Percentiles rank a stretch among this genome's conserved stretches.
Conservation (phyloP, 2,329 filamentous ascomycete genomes). For the Xylaria sp. region DNA sequence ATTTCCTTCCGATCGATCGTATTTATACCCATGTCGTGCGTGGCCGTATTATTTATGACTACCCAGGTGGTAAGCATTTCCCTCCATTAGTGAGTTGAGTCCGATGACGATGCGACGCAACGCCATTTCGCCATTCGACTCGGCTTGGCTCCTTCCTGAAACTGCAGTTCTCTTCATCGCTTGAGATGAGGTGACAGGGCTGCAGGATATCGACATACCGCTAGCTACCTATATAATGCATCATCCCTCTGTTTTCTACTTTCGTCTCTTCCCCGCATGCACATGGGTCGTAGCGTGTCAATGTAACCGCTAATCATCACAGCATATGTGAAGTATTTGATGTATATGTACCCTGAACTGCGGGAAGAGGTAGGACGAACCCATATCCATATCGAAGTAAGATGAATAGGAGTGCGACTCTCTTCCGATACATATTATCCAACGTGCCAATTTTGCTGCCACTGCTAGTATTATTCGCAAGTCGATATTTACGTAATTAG, state of each 20-base stretch:
- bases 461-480: too few species aligned
- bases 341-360: neutral
- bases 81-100: constrained; percentile 12
- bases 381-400: too few species aligned
- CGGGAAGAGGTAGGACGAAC: neutral
- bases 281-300: neutral
- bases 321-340: neutral
- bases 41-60: neutral
- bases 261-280: constrained; percentile 5
- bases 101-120: constrained; percentile 34
- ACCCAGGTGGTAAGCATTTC: neutral
- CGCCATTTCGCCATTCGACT: constrained; percentile 24
- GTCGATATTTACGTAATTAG: too few species aligned
- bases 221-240: neutral
- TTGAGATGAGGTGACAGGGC: constrained; percentile 39
- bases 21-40: constrained; percentile 4
- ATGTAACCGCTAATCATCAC: constrained; percentile 11
- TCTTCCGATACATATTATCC: too few species aligned
- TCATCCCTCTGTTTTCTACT: neutral
- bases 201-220: constrained; percentile 42
- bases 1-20: neutral
- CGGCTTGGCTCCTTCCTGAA: constrained; percentile 42
- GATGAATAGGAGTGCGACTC: too few species aligned
- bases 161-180: constrained; percentile 29
- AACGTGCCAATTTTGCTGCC: too few species aligned